Percentiles rank a stretch among this genome's conserved stretches.
phyloP scores from a whole-genome alignment of 106 monocot genomes.

The Ottelia alismoides region DNA sequence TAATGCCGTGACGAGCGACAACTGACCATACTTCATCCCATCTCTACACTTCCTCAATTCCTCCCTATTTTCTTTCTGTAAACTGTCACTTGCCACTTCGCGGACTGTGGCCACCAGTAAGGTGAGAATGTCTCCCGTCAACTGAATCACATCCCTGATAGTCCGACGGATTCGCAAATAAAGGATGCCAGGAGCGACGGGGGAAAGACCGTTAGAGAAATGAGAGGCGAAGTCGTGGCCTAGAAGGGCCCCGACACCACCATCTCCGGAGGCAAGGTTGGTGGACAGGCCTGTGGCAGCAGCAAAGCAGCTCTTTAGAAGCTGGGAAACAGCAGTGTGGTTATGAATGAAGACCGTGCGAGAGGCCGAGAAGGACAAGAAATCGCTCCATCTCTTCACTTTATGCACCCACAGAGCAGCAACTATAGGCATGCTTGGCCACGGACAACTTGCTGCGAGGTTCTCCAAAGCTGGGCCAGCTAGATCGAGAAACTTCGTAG shows the following conservation, averaged over 20 bases:
- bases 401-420: constrained; percentile 90
- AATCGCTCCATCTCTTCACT: constrained; percentile 86
- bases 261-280: constrained; percentile 13
- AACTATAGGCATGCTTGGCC: constrained; percentile 97
- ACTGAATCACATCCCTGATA: constrained; percentile 46
- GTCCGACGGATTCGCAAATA: constrained; percentile 62
- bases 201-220: constrained; percentile 56
- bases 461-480: constrained; percentile 83
- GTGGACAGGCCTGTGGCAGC: constrained; percentile 36
- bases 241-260: constrained; percentile 70
- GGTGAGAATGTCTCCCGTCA: constrained; percentile 63
- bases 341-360: constrained; percentile 85
- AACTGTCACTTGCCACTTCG: constrained; percentile 32
- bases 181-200: constrained; percentile 80
- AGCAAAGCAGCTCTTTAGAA: constrained; percentile 78
- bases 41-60: constrained; percentile 35
- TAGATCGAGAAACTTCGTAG: constrained; percentile 65
- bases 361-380: constrained; percentile 79
- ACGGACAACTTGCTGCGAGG: constrained; percentile 85
- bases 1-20: constrained; percentile 52
- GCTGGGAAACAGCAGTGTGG: constrained; percentile 66
- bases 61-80: constrained; percentile 22
- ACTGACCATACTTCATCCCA: constrained; percentile 33
- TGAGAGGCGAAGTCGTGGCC: constrained; percentile 93
- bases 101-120: constrained; percentile 50